Percentiles rank a stretch among this genome's conserved stretches.
phyloP scores from a whole-genome alignment of 257 asterid species.

The Vinca minor region DNA sequence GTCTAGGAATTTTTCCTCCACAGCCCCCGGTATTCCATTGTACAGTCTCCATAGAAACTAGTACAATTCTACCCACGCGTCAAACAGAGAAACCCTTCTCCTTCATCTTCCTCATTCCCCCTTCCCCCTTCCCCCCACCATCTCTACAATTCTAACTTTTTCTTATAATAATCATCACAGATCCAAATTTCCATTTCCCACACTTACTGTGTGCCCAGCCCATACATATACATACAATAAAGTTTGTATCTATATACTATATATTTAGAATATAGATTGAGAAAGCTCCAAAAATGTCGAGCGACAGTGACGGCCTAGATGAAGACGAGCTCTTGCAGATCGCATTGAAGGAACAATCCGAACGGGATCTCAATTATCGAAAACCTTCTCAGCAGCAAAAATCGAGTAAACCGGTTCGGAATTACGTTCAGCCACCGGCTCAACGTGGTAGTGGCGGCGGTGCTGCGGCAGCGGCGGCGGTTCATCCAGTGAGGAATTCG shows the following conservation, averaged over 20 bases:
- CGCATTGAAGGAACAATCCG: conserved; percentile 82
- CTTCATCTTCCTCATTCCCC: background rate
- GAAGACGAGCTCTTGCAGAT: conserved; percentile 94
- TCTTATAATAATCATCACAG: background rate
- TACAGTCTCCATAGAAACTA: background rate
- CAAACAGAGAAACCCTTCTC: background rate
- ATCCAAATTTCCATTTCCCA: conserved; percentile 1
- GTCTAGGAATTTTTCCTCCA: too few species aligned
- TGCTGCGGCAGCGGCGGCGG: too few species aligned
- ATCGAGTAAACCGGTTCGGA: conserved; percentile 57
- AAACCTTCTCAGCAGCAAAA: conserved; percentile 40
- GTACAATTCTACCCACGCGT: background rate
- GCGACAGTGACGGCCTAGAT: conserved; percentile 68
- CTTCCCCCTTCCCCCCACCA: background rate
- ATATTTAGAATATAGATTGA: background rate
- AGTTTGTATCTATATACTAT: background rate
- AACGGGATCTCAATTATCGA: conserved; percentile 59
- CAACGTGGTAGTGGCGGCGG: conserved; percentile 21
- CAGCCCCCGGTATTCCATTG: too few species aligned
- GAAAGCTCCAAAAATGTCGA: conserved; percentile 43
- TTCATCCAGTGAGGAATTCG: conserved; percentile 22
- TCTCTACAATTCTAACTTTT: background rate
- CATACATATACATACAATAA: background rate
- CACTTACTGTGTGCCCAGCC: conserved; percentile 4
- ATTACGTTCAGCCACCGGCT: conserved; percentile 71